These are phyloP conservation scores for Lactarius sanguifluus DNA, from an alignment of 768 basidiomycete species.

Conservation along the genomic window DNA sequence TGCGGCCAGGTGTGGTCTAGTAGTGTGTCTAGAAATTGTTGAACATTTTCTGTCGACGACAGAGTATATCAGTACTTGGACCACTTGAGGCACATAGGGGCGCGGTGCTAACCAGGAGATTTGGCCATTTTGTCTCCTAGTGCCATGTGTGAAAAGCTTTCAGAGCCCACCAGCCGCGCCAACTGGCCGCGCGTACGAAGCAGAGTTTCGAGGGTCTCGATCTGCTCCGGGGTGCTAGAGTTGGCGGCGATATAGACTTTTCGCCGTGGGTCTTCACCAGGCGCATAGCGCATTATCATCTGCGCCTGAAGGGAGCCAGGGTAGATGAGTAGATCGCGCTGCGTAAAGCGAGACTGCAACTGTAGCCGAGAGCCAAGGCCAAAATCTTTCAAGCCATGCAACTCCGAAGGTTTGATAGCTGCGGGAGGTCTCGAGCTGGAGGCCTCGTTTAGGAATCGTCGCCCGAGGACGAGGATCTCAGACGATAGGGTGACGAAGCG, in stretches of 20 bases:
- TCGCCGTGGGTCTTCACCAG: slow-evolving; percentile 77
- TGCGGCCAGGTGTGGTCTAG: slow-evolving; percentile 77
- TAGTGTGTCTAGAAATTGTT: slow-evolving; percentile 78
- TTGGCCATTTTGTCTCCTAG: slow-evolving; percentile 97
- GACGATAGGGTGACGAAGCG: slow-evolving; percentile 90
- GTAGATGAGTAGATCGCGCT: slow-evolving; percentile 74
- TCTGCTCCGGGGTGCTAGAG: slow-evolving; percentile 69
- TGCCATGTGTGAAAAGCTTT: slow-evolving; percentile 84
- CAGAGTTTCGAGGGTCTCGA: slow-evolving; percentile 74
- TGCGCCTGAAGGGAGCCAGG: slow-evolving; percentile 89
- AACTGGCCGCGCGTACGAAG: slow-evolving; percentile 77
- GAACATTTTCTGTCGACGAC: slow-evolving; percentile 69
- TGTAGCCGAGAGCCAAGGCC: slow-evolving; percentile 74
- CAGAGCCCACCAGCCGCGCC: slow-evolving; percentile 78
- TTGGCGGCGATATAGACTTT: slow-evolving; percentile 83
- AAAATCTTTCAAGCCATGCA: slow-evolving; percentile 71
- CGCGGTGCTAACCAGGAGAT: slow-evolving; percentile 63
- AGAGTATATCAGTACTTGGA: neutral
- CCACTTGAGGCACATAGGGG: slow-evolving; percentile 12
- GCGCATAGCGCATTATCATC: slow-evolving; percentile 89
- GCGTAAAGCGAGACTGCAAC: slow-evolving; percentile 74
- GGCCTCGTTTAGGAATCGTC: slow-evolving; percentile 76
- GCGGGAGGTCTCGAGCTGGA: slow-evolving; percentile 63
- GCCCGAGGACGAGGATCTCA: slow-evolving; percentile 82
- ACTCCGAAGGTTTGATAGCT: slow-evolving; percentile 63